phyloP scores from a whole-genome alignment of 371 early-diverging fungal genomes.

The Entomophthora muscae region DNA sequence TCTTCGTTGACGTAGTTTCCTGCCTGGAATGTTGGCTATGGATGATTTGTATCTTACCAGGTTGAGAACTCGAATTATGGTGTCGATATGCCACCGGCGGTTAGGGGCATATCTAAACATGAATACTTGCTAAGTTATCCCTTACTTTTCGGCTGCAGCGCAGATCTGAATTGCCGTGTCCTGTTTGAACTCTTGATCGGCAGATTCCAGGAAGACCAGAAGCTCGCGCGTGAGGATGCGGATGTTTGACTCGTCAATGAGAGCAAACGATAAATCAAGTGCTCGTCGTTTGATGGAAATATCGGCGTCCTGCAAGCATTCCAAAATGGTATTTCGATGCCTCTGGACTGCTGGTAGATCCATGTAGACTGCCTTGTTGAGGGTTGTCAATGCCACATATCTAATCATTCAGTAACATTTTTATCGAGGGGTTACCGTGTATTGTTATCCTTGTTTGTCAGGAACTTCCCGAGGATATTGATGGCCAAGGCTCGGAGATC shows the following conservation, averaged over 20 bases:
- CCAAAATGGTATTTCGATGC: constrained; percentile 86
- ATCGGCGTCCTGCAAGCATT: constrained; percentile 88
- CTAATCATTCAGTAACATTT: constrained; percentile 18
- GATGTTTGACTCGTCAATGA: constrained; percentile 81
- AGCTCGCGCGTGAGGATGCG: constrained; percentile 87
- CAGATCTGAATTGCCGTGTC: constrained; percentile 78
- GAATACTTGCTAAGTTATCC: constrained; percentile 3
- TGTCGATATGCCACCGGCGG: constrained; percentile 92
- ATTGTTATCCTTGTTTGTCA: constrained; percentile 90
- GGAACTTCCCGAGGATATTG: constrained; percentile 89
- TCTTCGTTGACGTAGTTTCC: constrained; percentile 55
- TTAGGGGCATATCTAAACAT: constrained; percentile 51
- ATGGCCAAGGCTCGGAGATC: constrained; percentile 87
- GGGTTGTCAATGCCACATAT: constrained; percentile 87
- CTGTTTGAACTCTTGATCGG: constrained; percentile 79
- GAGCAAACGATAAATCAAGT: constrained; percentile 83
- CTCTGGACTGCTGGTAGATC: constrained; percentile 92
- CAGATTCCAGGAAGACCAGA: constrained; percentile 69
- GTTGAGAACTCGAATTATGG: constrained; percentile 73
- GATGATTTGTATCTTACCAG: constrained; percentile 12
- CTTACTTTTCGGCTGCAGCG: constrained; percentile 66
- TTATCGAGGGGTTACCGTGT: constrained; percentile 45
- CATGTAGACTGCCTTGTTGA: constrained; percentile 70
- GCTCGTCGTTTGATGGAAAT: constrained; percentile 93
- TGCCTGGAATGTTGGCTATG: constrained; percentile 19